Conservation (phyloP, 2,329 filamentous ascomycete species). For the Colletotrichum sp. region DNA sequence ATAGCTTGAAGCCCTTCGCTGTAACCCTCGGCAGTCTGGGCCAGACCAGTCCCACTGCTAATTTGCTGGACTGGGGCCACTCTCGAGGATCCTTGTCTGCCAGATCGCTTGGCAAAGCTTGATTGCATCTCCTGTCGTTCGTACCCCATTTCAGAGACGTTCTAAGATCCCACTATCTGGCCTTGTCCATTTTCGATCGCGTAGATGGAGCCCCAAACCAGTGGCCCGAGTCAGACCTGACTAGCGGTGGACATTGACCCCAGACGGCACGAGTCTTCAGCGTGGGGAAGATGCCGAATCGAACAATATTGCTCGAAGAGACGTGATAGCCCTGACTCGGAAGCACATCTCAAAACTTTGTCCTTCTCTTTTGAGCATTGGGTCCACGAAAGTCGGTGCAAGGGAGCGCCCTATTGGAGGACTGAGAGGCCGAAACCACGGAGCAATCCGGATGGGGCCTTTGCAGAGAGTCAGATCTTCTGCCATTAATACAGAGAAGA, state of each 20-base stretch:
- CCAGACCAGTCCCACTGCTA: not conserved
- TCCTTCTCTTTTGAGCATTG: not conserved
- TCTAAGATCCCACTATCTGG: not conserved
- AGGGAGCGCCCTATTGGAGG: not conserved
- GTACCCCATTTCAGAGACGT: not conserved
- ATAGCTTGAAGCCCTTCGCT: not conserved
- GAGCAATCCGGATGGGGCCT: not conserved
- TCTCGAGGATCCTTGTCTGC: not conserved
- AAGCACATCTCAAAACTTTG: not conserved
- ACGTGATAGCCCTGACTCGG: not conserved
- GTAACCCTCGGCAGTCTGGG: not conserved
- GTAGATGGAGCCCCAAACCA: not conserved
- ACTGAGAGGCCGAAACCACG: not conserved
- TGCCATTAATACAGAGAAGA: not conserved
- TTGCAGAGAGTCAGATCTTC: not conserved
- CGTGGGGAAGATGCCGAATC: not conserved
- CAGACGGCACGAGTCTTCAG: not conserved
- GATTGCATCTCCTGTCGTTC: not conserved
- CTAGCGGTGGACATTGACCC: not conserved
- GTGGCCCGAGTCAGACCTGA: not conserved
- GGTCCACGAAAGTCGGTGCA: not conserved
- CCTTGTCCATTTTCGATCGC: not conserved
- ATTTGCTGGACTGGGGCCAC: not conserved
- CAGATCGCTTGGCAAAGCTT: constrained; percentile 15
- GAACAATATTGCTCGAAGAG: not conserved